A percentile compares a stretch with the other conserved stretches of the same genome.
These are phyloP conservation scores for Rhodotorula sp. DNA, from an alignment of 1,284 basidiomycete species.

Conservation along the genomic window DNA sequence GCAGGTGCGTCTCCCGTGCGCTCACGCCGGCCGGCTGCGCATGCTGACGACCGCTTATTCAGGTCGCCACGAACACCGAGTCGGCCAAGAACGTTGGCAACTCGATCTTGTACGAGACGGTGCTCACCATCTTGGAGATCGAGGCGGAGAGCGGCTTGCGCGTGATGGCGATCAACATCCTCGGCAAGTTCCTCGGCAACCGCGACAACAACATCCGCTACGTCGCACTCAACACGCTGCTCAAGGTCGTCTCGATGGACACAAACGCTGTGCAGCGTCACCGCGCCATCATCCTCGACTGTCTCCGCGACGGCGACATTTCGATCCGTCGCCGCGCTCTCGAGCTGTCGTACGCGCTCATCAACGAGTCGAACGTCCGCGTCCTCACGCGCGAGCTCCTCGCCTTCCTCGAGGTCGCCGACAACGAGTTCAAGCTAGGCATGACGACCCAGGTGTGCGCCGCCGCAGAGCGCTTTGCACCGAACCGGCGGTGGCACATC, in stretches of 20 bases:
- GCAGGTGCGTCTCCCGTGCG: conserved; percentile 60
- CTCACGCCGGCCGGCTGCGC: too few relatives aligned
- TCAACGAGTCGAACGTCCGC: conserved; percentile 93
- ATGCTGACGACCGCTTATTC: conserved; percentile 5
- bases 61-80: conserved; percentile 99
- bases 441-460: conserved; percentile 97
- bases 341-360: conserved; percentile 94
- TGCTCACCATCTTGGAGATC: conserved; percentile 95
- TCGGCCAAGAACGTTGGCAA: conserved; percentile 98
- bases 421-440: conserved; percentile 97
- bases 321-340: conserved; percentile 95
- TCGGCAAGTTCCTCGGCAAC: conserved; percentile 97
- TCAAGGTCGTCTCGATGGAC: conserved; percentile 97
- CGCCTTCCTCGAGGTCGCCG: conserved; percentile 95
- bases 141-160: conserved; percentile 93
- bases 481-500: conserved; percentile 99
- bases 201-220: conserved; percentile 99
- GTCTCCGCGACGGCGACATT: conserved; percentile 96
- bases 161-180: conserved; percentile 99
- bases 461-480: conserved; percentile 94
- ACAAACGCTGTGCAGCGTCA: conserved; percentile 98
- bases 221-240: conserved; percentile 95
- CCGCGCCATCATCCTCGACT: conserved; percentile 96
- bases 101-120: conserved; percentile 96
- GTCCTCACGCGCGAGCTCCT: conserved; percentile 89